phyloP scores from a whole-genome alignment of 345 rosid species.

The Salix arbutifolia region DNA sequence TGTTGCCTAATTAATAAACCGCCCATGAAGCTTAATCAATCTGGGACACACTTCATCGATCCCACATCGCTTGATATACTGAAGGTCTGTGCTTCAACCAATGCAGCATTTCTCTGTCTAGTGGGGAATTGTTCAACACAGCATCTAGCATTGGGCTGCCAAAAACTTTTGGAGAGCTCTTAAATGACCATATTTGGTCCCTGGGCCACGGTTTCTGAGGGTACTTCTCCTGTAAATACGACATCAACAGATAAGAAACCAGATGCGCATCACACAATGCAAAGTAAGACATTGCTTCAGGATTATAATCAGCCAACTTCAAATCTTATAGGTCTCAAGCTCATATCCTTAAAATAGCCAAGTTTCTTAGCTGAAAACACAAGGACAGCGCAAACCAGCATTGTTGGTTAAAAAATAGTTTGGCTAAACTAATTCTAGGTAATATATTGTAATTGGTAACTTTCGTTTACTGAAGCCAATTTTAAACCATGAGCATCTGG shows the following conservation, averaged over 20 bases:
- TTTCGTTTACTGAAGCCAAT: background rate
- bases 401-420: background rate
- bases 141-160: slow-evolving; percentile 98
- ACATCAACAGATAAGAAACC: background rate
- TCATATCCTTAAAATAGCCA: background rate
- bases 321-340: background rate
- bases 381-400: background rate
- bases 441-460: background rate
- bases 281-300: background rate
- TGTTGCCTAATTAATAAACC: no score
- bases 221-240: slow-evolving; percentile 62
- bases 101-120: slow-evolving; percentile 81
- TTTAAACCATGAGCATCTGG: background rate
- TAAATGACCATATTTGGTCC: slow-evolving; percentile 91
- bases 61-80: slow-evolving; percentile 72
- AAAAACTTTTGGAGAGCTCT: slow-evolving; percentile 43
- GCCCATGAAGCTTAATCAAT: no score
- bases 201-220: slow-evolving; percentile 91
- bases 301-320: background rate
- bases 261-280: background rate
- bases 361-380: background rate
- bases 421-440: background rate
- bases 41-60: slow-evolving; percentile 30
- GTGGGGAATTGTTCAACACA: slow-evolving; percentile 39
- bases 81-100: slow-evolving; percentile 87